A percentile compares a stretch with the other conserved stretches of the same genome.
Conservation (phyloP, 768 basidiomycete species). For the Pleurotus salmoneostramineus region DNA sequence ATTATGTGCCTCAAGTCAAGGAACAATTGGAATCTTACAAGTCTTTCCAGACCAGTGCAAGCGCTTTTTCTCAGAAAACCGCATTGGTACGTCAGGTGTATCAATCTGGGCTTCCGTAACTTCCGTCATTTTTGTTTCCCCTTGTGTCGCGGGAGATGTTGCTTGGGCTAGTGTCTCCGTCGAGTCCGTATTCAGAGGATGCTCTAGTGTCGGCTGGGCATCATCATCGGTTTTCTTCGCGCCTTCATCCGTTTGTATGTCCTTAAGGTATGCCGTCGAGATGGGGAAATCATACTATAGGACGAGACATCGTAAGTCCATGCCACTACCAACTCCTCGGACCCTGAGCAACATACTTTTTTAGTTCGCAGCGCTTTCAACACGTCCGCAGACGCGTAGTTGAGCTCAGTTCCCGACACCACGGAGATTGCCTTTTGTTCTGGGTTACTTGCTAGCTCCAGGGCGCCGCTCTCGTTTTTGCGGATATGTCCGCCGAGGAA, state of each 20-base stretch:
- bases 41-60: slow-evolving; percentile 85
- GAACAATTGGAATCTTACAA: slow-evolving; percentile 42
- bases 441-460: slow-evolving; percentile 48
- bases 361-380: slow-evolving; percentile 62
- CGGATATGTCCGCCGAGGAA: slow-evolving; percentile 78
- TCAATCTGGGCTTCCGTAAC: slow-evolving; percentile 37
- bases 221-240: slow-evolving; percentile 20
- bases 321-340: not conserved
- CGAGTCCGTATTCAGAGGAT: slow-evolving; percentile 21
- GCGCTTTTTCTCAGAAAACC: slow-evolving; percentile 82
- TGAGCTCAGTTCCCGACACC: slow-evolving; percentile 56
- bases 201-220: slow-evolving; percentile 23
- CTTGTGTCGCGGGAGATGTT: slow-evolving; percentile 9
- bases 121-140: slow-evolving; percentile 31
- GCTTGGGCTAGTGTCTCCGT: not conserved
- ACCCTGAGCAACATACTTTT: slow-evolving; percentile 43
- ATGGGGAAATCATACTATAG: slow-evolving; percentile 63
- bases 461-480: slow-evolving; percentile 33
- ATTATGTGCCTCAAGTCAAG: not conserved
- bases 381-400: slow-evolving; percentile 56
- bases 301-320: not conserved
- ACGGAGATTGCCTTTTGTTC: slow-evolving; percentile 51
- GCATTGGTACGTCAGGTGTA: slow-evolving; percentile 63
- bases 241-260: slow-evolving; percentile 37
- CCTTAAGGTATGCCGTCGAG: slow-evolving; percentile 56